A percentile compares a stretch with the other conserved stretches of the same genome.
Conservation (phyloP, 1,284 basidiomycete genomes). For the Apiotrichum laibachii region DNA sequence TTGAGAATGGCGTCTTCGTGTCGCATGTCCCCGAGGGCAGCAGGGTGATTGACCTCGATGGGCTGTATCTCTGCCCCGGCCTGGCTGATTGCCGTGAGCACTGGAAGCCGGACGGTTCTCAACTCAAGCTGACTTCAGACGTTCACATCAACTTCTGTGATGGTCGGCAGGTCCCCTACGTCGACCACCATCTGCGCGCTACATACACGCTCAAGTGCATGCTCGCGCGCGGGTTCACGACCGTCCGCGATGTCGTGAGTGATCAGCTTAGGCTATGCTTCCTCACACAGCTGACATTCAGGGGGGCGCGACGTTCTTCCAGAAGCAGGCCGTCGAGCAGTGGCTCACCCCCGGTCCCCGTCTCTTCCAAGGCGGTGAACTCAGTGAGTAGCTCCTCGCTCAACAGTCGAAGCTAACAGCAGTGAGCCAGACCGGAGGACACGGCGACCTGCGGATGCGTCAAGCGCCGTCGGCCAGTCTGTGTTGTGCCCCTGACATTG, state of each 20-base stretch:
- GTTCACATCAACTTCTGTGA: conserved; percentile 28
- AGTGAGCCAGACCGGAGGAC: conserved; percentile 21
- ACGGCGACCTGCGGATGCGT: conserved; percentile 16
- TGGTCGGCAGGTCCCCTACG: conserved; percentile 14
- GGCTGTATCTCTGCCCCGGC: conserved; percentile 24
- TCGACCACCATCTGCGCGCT: conserved; percentile 32
- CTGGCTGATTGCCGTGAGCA: conserved; percentile 27
- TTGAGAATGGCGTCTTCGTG: conserved; percentile 19
- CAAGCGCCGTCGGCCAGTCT: neutral
- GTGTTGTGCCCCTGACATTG: conserved; percentile 3
- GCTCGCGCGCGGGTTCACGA: conserved; percentile 56
- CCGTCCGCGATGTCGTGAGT: conserved; percentile 51
- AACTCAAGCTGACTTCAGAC: conserved; percentile 15
- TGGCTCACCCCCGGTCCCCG: conserved; percentile 26
- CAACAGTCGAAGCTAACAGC: neutral
- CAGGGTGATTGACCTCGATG: conserved; percentile 18
- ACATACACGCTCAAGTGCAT: conserved; percentile 51
- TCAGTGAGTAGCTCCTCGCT: neutral
- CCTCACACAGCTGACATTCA: neutral
- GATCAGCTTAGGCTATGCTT: neutral
- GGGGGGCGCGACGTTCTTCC: conserved; percentile 24
- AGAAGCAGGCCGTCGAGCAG: conserved; percentile 21
- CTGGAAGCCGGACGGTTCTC: neutral
- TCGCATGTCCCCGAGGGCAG: neutral
- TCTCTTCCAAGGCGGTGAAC: conserved; percentile 21